phyloP scores from a whole-genome alignment of 2,329 filamentous ascomycete genomes.

The Pyrenophora graminea region DNA sequence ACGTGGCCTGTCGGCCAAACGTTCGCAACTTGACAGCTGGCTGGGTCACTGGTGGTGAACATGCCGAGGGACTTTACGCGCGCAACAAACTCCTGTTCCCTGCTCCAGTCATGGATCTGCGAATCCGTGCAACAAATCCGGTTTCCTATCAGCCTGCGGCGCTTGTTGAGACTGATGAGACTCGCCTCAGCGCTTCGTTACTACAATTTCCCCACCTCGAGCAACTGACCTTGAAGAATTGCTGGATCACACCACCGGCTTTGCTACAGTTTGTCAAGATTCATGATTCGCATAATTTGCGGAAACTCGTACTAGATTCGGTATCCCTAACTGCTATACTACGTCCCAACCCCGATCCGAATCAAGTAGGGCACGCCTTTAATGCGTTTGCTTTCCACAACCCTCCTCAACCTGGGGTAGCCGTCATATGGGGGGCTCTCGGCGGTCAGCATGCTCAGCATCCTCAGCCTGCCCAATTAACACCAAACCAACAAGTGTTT shows the following conservation, averaged over 20 bases:
- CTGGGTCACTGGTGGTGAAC: constrained; percentile 70
- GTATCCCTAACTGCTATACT: constrained; percentile 61
- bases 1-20: constrained; percentile 54
- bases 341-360: constrained; percentile 13
- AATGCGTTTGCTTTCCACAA: constrained; percentile 3
- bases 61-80: constrained; percentile 63
- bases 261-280: constrained; percentile 57
- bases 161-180: constrained; percentile 15
- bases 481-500: constrained; percentile 17
- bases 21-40: constrained; percentile 67
- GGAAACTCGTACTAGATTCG: constrained; percentile 63
- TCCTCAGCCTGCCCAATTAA: constrained; percentile 11
- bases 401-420: constrained; percentile 2
- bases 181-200: constrained; percentile 36
- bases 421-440: constrained; percentile 6
- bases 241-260: constrained; percentile 66
- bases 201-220: constrained; percentile 62
- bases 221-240: constrained; percentile 68
- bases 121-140: constrained; percentile 4
- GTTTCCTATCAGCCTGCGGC: constrained; percentile 8
- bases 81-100: constrained; percentile 67
- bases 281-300: constrained; percentile 55
- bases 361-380: constrained; percentile 3
- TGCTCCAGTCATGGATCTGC: constrained; percentile 56
- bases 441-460: constrained; percentile 12